These are phyloP conservation scores for Paxillus ammoniavirescens DNA, from an alignment of 768 basidiomycete species.

Conservation along the genomic window DNA sequence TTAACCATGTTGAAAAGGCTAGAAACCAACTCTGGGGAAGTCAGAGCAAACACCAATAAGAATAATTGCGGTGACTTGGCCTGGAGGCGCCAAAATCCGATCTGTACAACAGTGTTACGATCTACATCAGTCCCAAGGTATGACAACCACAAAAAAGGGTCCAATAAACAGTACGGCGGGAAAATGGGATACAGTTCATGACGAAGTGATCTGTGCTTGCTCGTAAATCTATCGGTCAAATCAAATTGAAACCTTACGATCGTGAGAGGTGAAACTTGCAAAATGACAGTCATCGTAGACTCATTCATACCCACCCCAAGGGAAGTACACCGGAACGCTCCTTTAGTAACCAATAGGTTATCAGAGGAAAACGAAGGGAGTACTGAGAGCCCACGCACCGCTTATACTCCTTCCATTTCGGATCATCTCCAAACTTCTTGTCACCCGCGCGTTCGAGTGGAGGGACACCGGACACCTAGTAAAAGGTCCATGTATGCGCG, in stretches of 20 bases:
- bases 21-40: not conserved
- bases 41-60: not conserved
- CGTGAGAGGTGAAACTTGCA: not conserved
- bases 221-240: no score
- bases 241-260: not conserved
- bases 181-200: not conserved
- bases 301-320: constrained; percentile 14
- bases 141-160: no score
- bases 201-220: no score
- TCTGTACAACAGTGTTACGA: no score
- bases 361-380: not conserved
- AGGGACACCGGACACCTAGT: constrained; percentile 66
- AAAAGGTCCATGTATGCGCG: not conserved
- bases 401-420: constrained; percentile 59
- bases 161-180: no score
- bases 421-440: constrained; percentile 53
- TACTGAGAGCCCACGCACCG: constrained; percentile 32
- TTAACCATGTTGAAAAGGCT: no score
- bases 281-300: not conserved
- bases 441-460: constrained; percentile 59
- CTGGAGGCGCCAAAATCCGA: no score
- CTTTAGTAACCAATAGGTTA: constrained; percentile 9
- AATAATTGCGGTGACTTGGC: no score
- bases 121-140: no score
- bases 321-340: constrained; percentile 36